Base-by-base conservation (phyloP, 2,329 filamentous ascomycete genomes). In the Pestalotiopsis sp. region DNA sequence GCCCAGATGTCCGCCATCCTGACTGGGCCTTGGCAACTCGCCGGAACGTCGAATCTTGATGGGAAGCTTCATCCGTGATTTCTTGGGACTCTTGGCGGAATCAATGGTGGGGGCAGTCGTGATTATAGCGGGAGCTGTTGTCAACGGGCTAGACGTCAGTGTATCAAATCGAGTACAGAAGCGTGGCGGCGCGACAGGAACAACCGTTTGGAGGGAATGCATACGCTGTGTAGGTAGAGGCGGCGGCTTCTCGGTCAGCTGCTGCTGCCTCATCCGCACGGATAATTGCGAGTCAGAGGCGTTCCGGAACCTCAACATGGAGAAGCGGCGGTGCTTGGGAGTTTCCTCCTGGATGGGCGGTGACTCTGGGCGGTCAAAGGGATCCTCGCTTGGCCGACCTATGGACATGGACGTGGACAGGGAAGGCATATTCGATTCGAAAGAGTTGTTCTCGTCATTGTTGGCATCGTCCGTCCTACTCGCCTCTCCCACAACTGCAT, bases 271-370 rank as follows among this genome's bases (percentile, higher is more conserved):
- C 65, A 92, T 91, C 78, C 90, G 88, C 38, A 90, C 84, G 12
- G 93, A 94, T 70, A 98, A 83, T 79, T 98, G 94, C 64, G 94
- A 92, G 81, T 98, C 95, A 9, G 95, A 98, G 70, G 94, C 95
- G 87, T 97, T 95, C 76, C 94, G 92, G 79, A 96, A 94, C 76
- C 92, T 91, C 81, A 97, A 84, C 80, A 97, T 84, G 67, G 88
- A 90, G 77, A 91, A 91, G 70, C 89, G 87, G 69, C 85, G 86
- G 73, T 89, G 86, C 74, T 86, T 90, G 41, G 81, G 81, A 39
- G 81, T 83, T 75, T 89, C 85, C 64, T 88, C 86, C 73, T 88
- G 86, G 67, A 86, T 78, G 14, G 85, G 83, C 31, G 87, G 87
- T 13, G 84, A 84, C 45, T 80, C 81, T 13, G 85, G 82, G 45